Evolutionary conservation across 306 rosid genomes (phyloP).

Genomic region (Herpetospermum pedunculosum): DNA sequence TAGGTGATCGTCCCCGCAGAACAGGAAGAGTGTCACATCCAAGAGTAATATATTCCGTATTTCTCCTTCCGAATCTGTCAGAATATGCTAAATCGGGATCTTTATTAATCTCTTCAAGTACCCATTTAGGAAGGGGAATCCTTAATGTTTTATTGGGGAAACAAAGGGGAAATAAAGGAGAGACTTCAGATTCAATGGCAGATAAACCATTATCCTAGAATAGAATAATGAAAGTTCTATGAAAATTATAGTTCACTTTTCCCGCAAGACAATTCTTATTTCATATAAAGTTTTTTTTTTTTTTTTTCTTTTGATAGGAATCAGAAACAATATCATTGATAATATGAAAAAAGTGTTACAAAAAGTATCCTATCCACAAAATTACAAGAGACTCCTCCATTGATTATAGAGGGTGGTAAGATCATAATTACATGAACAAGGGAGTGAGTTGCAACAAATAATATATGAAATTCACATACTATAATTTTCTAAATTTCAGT

Average conservation of each 20-base stretch:
- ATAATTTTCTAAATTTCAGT: background rate
- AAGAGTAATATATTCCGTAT: slow-evolving; percentile 61
- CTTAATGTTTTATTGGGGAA: slow-evolving; percentile 22
- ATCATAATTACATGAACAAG: background rate
- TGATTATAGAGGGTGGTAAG: too few species aligned
- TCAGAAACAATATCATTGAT: too few species aligned
- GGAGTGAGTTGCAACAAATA: background rate
- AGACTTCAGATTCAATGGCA: slow-evolving; percentile 22
- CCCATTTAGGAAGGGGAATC: slow-evolving; percentile 91
- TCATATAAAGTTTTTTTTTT: background rate
- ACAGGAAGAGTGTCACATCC: slow-evolving; percentile 89
- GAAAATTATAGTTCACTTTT: background rate
- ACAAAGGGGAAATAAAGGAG: slow-evolving; percentile 19
- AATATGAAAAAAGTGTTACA: too few species aligned
- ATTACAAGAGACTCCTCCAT: too few species aligned
- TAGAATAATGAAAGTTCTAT: background rate
- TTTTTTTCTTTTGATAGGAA: too few species aligned
- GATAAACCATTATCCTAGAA: slow-evolving; percentile 11
- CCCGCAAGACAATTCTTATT: background rate
- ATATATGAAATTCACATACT: background rate
- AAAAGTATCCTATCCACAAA: too few species aligned
- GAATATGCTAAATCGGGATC: slow-evolving; percentile 64
- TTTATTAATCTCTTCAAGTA: slow-evolving; percentile 57
- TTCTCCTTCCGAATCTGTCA: slow-evolving; percentile 77
- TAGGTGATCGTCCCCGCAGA: slow-evolving; percentile 71